Evolutionary conservation across 192 early-diverging fungal species (phyloP).

Genomic region (Backusella australiensis): DNA sequence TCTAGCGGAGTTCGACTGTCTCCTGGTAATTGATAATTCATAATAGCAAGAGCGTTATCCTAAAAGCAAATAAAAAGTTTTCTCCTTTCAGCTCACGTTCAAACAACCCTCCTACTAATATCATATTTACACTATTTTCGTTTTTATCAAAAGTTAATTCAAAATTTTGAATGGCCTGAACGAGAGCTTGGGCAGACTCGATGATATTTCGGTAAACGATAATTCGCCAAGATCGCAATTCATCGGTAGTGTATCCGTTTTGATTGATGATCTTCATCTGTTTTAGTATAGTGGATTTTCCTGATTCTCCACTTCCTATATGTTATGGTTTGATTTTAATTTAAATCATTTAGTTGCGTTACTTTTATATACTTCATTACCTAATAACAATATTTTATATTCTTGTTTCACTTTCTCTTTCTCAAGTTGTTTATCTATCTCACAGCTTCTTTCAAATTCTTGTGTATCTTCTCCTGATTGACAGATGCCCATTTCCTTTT

Average conservation of each 20-base stretch:
- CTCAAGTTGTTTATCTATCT: conserved; percentile 62
- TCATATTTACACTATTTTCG: conserved; percentile 47
- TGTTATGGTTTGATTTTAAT: not conserved
- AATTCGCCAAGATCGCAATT: conserved; percentile 68
- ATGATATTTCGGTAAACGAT: conserved; percentile 88
- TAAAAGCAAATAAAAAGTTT: not conserved
- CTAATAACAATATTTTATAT: conserved; percentile 72
- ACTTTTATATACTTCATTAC: conserved; percentile 31
- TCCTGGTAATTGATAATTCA: conserved; percentile 10
- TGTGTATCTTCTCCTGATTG: conserved; percentile 24
- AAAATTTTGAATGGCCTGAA: conserved; percentile 67
- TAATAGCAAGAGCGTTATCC: not conserved
- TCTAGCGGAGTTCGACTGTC: conserved; percentile 55
- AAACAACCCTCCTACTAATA: not conserved
- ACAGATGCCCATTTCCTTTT: conserved; percentile 26
- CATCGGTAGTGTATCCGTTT: conserved; percentile 83
- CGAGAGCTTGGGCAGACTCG: conserved; percentile 77
- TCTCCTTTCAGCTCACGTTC: not conserved
- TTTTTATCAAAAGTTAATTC: conserved; percentile 51
- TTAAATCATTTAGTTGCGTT: not conserved
- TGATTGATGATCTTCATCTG: conserved; percentile 98
- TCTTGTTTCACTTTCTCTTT: conserved; percentile 64
- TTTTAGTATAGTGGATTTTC: conserved; percentile 94
- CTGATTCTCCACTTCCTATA: conserved; percentile 87
- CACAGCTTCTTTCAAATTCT: conserved; percentile 44